Conservation (phyloP, 108 stramenopile species). For the Aurantiochytrium sp. region DNA sequence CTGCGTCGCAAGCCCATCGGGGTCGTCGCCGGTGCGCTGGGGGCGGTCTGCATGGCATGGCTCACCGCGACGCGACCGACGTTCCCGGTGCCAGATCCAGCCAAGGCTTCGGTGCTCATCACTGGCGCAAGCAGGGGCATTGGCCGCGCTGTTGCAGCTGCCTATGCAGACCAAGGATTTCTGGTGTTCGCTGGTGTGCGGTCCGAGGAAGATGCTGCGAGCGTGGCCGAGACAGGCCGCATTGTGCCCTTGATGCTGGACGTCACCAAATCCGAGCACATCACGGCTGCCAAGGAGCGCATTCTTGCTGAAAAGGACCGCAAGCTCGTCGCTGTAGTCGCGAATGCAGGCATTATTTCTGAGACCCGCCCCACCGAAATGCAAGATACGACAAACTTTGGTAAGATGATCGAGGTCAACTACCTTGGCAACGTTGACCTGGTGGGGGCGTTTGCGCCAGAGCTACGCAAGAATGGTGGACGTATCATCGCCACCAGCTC, state of each 20-base stretch:
- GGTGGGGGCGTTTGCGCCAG: not conserved
- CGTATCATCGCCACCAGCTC: not conserved
- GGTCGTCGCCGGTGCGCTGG: not conserved
- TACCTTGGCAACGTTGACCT: not conserved
- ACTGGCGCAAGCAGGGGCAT: not conserved
- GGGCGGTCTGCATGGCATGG: not conserved
- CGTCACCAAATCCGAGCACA: not conserved
- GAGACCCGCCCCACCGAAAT: not conserved
- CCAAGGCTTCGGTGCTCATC: not conserved
- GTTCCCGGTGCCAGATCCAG: not conserved
- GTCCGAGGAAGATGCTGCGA: not conserved
- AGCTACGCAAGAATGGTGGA: not conserved
- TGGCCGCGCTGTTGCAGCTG: not conserved
- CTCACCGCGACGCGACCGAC: not conserved
- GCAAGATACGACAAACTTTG: not conserved
- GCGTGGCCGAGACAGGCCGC: not conserved
- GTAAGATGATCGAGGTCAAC: not conserved
- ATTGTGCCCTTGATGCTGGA: not conserved
- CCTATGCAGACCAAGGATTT: not conserved
- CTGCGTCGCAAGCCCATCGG: not conserved
- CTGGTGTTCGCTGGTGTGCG: not conserved
- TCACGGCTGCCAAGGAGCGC: not conserved
- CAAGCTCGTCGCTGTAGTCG: not conserved
- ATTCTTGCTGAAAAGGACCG: not conserved
- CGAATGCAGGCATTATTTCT: not conserved